These are phyloP conservation scores for Neofusicoccum ribis DNA, from an alignment of 2,329 filamentous ascomycete genomes.

Conservation along the genomic window DNA sequence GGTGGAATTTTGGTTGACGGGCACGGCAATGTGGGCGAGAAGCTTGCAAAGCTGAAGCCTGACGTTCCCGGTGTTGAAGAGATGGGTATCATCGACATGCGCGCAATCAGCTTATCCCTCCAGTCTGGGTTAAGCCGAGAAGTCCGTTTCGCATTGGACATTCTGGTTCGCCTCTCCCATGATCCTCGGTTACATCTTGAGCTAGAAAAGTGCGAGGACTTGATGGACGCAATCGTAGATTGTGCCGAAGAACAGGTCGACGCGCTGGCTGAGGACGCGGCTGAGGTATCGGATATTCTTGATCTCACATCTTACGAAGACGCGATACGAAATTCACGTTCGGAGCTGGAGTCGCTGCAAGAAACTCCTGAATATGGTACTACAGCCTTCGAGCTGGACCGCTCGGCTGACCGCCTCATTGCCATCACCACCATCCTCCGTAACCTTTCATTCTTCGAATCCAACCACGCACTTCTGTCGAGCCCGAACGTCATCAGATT, in stretches of 20 bases:
- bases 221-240: conserved; percentile 84
- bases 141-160: conserved; percentile 86
- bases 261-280: conserved; percentile 77
- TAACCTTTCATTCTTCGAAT: conserved; percentile 83
- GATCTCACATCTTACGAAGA: conserved; percentile 85
- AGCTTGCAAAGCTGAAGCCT: conserved; percentile 69
- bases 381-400: conserved; percentile 76
- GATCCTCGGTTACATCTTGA: conserved; percentile 65
- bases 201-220: conserved; percentile 76
- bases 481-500: conserved; percentile 79
- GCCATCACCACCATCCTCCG: conserved; percentile 90
- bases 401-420: conserved; percentile 81
- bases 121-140: conserved; percentile 89
- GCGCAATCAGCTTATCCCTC: conserved; percentile 83
- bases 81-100: conserved; percentile 84
- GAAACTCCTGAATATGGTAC: conserved; percentile 75
- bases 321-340: conserved; percentile 72
- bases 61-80: conserved; percentile 74
- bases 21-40: conserved; percentile 63
- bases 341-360: conserved; percentile 71
- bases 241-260: conserved; percentile 89
- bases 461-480: conserved; percentile 74
- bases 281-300: conserved; percentile 84
- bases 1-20: conserved; percentile 73
- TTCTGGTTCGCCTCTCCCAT: conserved; percentile 70